phyloP scores from a whole-genome alignment of 768 basidiomycete genomes.

The Boletus eberwhitei region DNA sequence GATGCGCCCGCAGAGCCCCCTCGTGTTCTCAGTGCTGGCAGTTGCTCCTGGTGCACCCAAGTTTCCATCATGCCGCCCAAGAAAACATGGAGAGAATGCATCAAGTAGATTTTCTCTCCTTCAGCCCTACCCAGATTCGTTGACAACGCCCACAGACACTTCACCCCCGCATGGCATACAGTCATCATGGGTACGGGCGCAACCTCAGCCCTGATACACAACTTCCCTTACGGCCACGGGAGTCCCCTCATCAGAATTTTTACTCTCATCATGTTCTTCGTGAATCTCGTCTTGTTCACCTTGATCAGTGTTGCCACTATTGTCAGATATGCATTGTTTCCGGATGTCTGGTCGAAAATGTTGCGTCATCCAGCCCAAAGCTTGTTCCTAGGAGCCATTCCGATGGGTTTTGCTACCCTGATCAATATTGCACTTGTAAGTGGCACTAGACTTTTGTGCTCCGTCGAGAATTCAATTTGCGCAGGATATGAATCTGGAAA shows the following conservation, averaged over 20 bases:
- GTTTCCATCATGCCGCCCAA: conserved; percentile 13
- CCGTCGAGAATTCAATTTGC: not conserved
- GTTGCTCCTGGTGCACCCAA: not conserved
- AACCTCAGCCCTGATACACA: conserved; percentile 38
- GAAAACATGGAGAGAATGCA: conserved; percentile 38
- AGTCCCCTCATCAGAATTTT: conserved; percentile 33
- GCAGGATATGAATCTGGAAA: conserved; percentile 34
- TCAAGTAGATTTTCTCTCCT: conserved; percentile 24
- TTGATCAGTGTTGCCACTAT: conserved; percentile 31
- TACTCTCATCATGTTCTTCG: conserved; percentile 36
- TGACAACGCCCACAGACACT: conserved; percentile 32
- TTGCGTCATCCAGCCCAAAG: conserved; percentile 45
- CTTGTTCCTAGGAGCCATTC: conserved; percentile 42
- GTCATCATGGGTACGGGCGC: conserved; percentile 48
- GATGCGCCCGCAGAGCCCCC: not conserved
- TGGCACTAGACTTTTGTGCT: not conserved
- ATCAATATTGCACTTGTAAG: conserved; percentile 40
- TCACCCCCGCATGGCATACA: conserved; percentile 47
- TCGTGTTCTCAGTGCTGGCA: no score
- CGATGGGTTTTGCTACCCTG: conserved; percentile 45
- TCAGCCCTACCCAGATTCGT: not conserved
- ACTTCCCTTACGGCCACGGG: conserved; percentile 41
- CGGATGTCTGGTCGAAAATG: conserved; percentile 43
- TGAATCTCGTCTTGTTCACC: conserved; percentile 41
- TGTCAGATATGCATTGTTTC: conserved; percentile 42